Evolutionary conservation across 73 alveolate species (phyloP).

Genomic region (Paramecium sexaurelia): DNA sequence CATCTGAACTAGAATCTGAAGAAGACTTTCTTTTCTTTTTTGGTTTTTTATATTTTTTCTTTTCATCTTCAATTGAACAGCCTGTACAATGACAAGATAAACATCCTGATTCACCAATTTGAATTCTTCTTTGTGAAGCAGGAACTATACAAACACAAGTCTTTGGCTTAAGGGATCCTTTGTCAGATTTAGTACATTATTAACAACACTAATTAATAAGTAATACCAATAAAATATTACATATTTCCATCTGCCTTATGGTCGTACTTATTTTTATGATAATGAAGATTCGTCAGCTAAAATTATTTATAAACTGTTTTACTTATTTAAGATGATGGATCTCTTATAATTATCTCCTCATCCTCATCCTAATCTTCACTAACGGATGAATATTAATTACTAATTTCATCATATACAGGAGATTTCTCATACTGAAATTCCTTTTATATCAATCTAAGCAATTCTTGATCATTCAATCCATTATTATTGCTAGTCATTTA

Average conservation of each 20-base stretch:
- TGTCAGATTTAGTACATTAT: conserved; percentile 50
- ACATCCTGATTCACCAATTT: conserved; percentile 52
- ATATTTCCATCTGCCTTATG: conserved; percentile 46
- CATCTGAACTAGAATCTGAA: conserved; percentile 58
- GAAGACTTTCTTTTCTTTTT: background rate
- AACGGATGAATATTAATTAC: background rate
- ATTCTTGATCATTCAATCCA: conserved; percentile 9
- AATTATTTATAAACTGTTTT: background rate
- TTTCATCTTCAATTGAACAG: conserved; percentile 50
- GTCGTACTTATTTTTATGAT: background rate
- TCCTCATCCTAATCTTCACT: conserved; percentile 33
- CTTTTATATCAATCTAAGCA: background rate
- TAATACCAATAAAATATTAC: background rate
- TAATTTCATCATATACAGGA: background rate
- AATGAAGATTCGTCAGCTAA: conserved; percentile 15
- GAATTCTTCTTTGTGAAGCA: conserved; percentile 37
- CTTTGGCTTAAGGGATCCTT: conserved; percentile 47
- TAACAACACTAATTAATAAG: conserved; percentile 35
- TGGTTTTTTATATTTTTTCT: conserved; percentile 7
- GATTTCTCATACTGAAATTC: background rate
- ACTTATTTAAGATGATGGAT: conserved; percentile 16
- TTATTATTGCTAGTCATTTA: conserved; percentile 4
- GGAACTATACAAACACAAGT: conserved; percentile 59
- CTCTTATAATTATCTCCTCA: background rate
- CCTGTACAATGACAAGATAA: conserved; percentile 44